Evolutionary conservation across 345 rosid species (phyloP), one percentile per base, ranked within the genome.

Genomic region (Linum tenue): DNA sequence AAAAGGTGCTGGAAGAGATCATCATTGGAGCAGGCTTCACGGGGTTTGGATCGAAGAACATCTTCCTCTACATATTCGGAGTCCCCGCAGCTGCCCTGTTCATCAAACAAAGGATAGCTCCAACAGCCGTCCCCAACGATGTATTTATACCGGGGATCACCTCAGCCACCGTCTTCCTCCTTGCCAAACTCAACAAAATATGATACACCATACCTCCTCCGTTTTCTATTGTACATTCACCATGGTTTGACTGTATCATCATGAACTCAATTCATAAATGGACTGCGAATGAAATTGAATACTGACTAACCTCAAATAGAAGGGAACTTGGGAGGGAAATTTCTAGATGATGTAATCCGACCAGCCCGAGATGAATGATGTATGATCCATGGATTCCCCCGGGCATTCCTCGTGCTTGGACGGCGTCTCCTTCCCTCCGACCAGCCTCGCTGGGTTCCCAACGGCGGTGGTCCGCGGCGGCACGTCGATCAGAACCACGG

Each of bases 381-480:
- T 94, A 43, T 94, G 99, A 81, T 94, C 97, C 99, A 94, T 94
- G 17, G 96, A 84, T 70, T 94, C 97, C 69, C 96, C 96, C 0
- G 97, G 95, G 71, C 84, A 83, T 55, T 88, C 97, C 69, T 88
- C 95, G 41, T 72, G 78, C 70, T 42, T 78, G 1, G 84, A 64
- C 0, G 95, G 92, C 67, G 70, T 83, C 61, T 85, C 92, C 73
- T 90, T 94, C 17, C 97, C 94, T 65, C 97, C 96, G 0, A 90
- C 95, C 55, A 94, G 84, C 79, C 85, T 90, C 1, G 99, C 99
- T 0, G 97, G 99, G 70, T 92, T 92, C 56, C 99, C 97, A 11
- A 90, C 97, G 0, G 89, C 97, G 1, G 97, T 94, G 11, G 89
- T 84, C 67, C 86, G 75, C 0, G 88, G 81, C 0, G 96, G 97